phyloP scores from a whole-genome alignment of 805 yeast genomes.

The Candida endomychidarum region DNA sequence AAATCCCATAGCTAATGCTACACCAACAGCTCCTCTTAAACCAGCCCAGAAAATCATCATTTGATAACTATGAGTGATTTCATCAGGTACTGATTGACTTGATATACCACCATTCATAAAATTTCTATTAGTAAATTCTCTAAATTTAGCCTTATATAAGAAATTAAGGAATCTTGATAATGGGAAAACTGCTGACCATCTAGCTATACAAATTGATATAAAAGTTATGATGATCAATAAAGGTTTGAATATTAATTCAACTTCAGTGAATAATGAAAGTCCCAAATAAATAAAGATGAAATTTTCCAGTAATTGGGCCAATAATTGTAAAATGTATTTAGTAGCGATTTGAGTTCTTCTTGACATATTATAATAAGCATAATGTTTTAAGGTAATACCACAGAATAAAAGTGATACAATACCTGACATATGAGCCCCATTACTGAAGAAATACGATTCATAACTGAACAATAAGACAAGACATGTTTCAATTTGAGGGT shows the following conservation, averaged over 20 bases:
- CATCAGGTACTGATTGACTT: conserved; percentile 61
- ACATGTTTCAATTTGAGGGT: conserved; percentile 97
- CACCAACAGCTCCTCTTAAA: conserved; percentile 98
- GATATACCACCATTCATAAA: conserved; percentile 40
- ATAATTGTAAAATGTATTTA: conserved; percentile 87
- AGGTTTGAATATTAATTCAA: conserved; percentile 92
- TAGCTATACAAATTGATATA: conserved; percentile 84
- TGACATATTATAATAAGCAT: conserved; percentile 97
- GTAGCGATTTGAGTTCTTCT: conserved; percentile 95
- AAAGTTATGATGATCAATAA: conserved; percentile 86
- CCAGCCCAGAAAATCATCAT: conserved; percentile 99
- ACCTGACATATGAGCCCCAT: conserved; percentile 99
- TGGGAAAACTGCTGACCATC: conserved; percentile 98
- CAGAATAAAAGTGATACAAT: conserved; percentile 92
- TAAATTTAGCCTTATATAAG: conserved; percentile 61
- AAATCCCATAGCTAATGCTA: conserved; percentile 95
- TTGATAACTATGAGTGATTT: conserved; percentile 92
- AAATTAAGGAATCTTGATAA: conserved; percentile 81
- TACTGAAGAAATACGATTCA: conserved; percentile 94
- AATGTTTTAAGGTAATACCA: conserved; percentile 95
- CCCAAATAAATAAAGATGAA: conserved; percentile 96
- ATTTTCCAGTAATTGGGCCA: conserved; percentile 95
- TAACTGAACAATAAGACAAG: conserved; percentile 86
- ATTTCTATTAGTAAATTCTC: conserved; percentile 32
- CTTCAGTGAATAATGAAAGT: conserved; percentile 91